phyloP scores from a whole-genome alignment of 108 stramenopile genomes.

The Nitzschia inconspicua region DNA sequence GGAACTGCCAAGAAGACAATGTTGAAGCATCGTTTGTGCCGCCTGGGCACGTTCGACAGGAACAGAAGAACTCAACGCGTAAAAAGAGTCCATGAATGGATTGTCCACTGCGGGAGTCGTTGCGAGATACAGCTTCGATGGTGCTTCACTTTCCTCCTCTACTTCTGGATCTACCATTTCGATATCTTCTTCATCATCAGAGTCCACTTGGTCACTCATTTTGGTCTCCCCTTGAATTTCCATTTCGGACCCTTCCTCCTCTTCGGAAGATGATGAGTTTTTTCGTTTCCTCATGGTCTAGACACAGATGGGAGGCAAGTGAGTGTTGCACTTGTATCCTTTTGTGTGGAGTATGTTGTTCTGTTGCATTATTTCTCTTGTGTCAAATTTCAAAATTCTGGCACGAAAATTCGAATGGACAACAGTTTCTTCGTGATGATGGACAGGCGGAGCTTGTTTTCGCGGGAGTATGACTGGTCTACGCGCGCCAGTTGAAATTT shows the following conservation, averaged over 20 bases:
- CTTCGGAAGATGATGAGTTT: not conserved
- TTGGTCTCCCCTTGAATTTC: conserved; percentile 35
- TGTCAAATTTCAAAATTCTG: too few relatives aligned
- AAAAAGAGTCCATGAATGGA: conserved; percentile 81
- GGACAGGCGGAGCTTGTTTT: too few relatives aligned
- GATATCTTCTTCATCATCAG: conserved; percentile 16
- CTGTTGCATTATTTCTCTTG: too few relatives aligned
- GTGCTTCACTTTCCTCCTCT: conserved; percentile 17
- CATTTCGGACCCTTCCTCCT: conserved; percentile 22
- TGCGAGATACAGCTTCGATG: not conserved
- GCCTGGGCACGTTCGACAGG: conserved; percentile 56
- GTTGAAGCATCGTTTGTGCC: conserved; percentile 65
- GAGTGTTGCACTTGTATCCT: too few relatives aligned
- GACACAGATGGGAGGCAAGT: not conserved
- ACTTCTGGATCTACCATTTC: conserved; percentile 12
- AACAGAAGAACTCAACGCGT: conserved; percentile 59
- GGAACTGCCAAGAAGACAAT: conserved; percentile 52
- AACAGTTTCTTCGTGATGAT: too few relatives aligned
- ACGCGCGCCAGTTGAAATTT: too few relatives aligned
- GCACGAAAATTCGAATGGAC: too few relatives aligned
- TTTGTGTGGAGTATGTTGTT: too few relatives aligned
- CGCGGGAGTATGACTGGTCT: too few relatives aligned
- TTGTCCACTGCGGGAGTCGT: conserved; percentile 8
- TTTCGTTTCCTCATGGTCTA: conserved; percentile 24
- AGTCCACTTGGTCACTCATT: conserved; percentile 16